Evolutionary conservation across 1,284 basidiomycete genomes (phyloP).

Genomic region (Pyrrhoderma lamaoense): DNA sequence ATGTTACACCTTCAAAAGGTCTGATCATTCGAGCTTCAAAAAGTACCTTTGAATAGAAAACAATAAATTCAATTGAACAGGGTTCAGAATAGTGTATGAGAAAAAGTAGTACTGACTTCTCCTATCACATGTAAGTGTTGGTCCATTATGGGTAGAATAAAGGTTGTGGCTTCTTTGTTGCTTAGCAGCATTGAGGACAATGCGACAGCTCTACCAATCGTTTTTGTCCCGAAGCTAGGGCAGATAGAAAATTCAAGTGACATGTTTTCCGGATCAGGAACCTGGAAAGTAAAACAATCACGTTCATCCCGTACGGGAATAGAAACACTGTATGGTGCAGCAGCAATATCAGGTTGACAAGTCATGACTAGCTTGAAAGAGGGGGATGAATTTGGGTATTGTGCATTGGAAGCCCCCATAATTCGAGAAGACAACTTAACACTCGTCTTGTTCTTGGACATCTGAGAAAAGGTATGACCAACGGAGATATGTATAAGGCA

Average conservation of each 20-base stretch:
- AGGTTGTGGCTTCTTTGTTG: conserved; percentile 42
- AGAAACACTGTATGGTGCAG: conserved; percentile 84
- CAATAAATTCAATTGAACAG: conserved; percentile 8
- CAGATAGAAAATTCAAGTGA: conserved; percentile 92
- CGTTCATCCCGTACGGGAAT: conserved; percentile 77
- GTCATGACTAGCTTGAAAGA: conserved; percentile 95
- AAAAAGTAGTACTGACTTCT: conserved; percentile 50
- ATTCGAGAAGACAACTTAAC: conserved; percentile 64
- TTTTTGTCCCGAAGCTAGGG: conserved; percentile 98
- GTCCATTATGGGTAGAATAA: conserved; percentile 84
- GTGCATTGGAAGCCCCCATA: conserved; percentile 50
- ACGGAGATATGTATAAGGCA: conserved; percentile 85
- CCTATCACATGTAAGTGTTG: conserved; percentile 92
- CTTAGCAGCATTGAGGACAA: conserved; percentile 70
- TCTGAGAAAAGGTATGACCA: conserved; percentile 45
- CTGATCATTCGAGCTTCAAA: conserved; percentile 87
- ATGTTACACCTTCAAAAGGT: conserved; percentile 87
- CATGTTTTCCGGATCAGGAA: conserved; percentile 64
- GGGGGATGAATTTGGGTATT: conserved; percentile 62
- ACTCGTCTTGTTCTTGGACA: conserved; percentile 31
- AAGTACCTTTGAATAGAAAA: conserved; percentile 49
- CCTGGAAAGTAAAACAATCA: conserved; percentile 88
- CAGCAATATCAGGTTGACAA: conserved; percentile 68
- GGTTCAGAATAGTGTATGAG: conserved; percentile 16
- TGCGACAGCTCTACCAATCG: conserved; percentile 90